Conservation (phyloP, 2,329 filamentous ascomycete genomes). For the Metarhizium album region DNA sequence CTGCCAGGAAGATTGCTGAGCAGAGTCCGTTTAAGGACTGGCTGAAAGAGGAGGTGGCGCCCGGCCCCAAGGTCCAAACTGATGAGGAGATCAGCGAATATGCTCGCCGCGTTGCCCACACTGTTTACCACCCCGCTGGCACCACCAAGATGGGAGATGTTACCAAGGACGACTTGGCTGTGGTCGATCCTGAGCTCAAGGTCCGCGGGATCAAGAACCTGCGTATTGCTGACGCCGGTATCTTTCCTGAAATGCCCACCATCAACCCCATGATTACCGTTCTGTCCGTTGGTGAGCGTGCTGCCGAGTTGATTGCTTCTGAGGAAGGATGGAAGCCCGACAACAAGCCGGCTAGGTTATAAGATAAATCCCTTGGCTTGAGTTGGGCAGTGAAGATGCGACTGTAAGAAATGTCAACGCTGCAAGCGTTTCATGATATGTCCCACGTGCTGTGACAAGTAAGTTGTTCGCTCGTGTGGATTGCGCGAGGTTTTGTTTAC, state of each 20-base stretch:
- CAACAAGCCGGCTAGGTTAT: slow-evolving; percentile 21
- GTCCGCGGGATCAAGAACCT: slow-evolving; percentile 62
- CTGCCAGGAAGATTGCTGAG: slow-evolving; percentile 65
- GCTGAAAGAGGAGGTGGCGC: slow-evolving; percentile 74
- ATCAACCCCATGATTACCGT: slow-evolving; percentile 92
- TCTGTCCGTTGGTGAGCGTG: slow-evolving; percentile 70
- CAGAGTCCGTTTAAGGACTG: slow-evolving; percentile 70
- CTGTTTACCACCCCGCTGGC: slow-evolving; percentile 81
- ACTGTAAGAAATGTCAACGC: not conserved
- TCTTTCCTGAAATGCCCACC: slow-evolving; percentile 78
- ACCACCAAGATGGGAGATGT: slow-evolving; percentile 86
- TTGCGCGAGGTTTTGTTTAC: not conserved
- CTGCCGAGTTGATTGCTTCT: slow-evolving; percentile 68
- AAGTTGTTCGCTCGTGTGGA: not conserved
- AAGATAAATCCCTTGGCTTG: slow-evolving; percentile 5
- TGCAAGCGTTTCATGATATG: not conserved
- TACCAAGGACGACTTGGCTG: slow-evolving; percentile 55
- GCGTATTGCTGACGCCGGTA: slow-evolving; percentile 74
- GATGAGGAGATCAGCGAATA: slow-evolving; percentile 78
- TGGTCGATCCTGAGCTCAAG: slow-evolving; percentile 67
- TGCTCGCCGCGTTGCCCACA: slow-evolving; percentile 70
- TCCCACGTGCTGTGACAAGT: not conserved
- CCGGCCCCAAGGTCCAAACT: slow-evolving; percentile 59
- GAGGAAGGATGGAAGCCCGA: slow-evolving; percentile 43
- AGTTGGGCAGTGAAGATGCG: not conserved